Conservation (phyloP, 495 filamentous ascomycete species). For the Aspergillus heteromorphus region DNA sequence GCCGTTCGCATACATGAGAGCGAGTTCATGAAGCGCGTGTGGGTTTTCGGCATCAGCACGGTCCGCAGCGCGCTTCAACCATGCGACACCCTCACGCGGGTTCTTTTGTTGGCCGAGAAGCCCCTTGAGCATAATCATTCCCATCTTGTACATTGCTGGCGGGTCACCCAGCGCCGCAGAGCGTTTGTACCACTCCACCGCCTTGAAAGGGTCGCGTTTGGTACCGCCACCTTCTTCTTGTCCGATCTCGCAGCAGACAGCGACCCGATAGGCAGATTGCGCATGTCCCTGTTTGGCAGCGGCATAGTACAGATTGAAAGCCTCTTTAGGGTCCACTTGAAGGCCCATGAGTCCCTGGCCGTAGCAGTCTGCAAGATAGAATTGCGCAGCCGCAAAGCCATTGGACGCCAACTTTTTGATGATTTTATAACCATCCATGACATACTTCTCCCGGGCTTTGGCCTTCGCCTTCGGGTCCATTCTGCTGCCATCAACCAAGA, state of each 20-base stretch:
- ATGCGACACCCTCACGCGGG: slow-evolving; percentile 76
- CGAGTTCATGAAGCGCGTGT: slow-evolving; percentile 91
- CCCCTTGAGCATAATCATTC: slow-evolving; percentile 90
- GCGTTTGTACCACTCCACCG: slow-evolving; percentile 96
- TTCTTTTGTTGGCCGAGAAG: slow-evolving; percentile 86
- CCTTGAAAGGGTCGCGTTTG: slow-evolving; percentile 81
- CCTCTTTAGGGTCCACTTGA: slow-evolving; percentile 78
- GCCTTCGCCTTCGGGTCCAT: slow-evolving; percentile 70
- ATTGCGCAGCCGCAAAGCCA: slow-evolving; percentile 78
- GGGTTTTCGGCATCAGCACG: slow-evolving; percentile 85
- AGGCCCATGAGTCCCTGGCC: slow-evolving; percentile 68
- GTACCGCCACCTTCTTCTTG: slow-evolving; percentile 90
- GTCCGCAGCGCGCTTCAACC: slow-evolving; percentile 91
- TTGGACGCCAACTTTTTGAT: slow-evolving; percentile 74
- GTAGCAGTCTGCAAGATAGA: slow-evolving; percentile 86
- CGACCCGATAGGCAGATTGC: slow-evolving; percentile 85
- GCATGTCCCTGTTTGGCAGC: slow-evolving; percentile 85
- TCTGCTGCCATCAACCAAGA: slow-evolving; percentile 62
- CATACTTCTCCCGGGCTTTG: slow-evolving; percentile 77
- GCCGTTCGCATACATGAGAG: slow-evolving; percentile 66
- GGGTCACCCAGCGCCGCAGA: slow-evolving; percentile 85
- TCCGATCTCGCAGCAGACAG: slow-evolving; percentile 97
- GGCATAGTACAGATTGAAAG: slow-evolving; percentile 87
- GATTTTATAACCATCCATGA: slow-evolving; percentile 81
- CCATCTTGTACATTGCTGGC: slow-evolving; percentile 96